These are phyloP conservation scores for Candida gorgasii DNA, from an alignment of 805 yeast species.

Conservation along the genomic window DNA sequence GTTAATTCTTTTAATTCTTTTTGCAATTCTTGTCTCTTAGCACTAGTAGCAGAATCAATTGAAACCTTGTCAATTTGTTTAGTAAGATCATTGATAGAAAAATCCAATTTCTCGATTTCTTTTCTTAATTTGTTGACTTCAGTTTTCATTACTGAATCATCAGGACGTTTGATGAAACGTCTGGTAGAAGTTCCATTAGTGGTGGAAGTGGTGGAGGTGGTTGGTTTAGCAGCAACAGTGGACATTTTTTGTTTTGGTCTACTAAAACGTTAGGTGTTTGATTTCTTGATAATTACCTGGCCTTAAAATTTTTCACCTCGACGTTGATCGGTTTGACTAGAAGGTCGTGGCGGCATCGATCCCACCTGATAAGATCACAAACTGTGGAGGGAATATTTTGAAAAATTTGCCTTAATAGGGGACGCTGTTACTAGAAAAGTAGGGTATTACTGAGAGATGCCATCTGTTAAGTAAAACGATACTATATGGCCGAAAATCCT, in stretches of 20 bases:
- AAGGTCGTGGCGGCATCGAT: background rate
- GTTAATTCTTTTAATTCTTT: slow-evolving; percentile 42
- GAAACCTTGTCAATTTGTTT: slow-evolving; percentile 50
- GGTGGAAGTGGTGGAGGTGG: slow-evolving; percentile 17
- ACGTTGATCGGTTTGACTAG: background rate
- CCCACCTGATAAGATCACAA: background rate
- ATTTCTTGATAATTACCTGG: background rate
- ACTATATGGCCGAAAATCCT: too few relatives aligned
- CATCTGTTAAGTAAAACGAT: too few relatives aligned
- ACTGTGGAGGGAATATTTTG: too few relatives aligned
- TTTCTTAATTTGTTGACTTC: slow-evolving; percentile 54
- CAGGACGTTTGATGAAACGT: slow-evolving; percentile 73
- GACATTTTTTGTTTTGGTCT: slow-evolving; percentile 5
- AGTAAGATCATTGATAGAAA: slow-evolving; percentile 50
- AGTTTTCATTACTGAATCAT: slow-evolving; percentile 61
- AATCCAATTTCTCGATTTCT: slow-evolving; percentile 64
- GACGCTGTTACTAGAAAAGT: too few relatives aligned
- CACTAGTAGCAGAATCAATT: slow-evolving; percentile 30
- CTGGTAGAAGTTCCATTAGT: slow-evolving; percentile 29
- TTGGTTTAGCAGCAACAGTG: slow-evolving; percentile 2
- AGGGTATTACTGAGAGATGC: too few relatives aligned
- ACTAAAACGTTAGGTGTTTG: too few relatives aligned
- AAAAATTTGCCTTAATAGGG: too few relatives aligned
- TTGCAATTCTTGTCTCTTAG: slow-evolving; percentile 36
- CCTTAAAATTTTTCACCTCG: slow-evolving; percentile 11